Base-by-base conservation (phyloP, 768 basidiomycete species). In the Amanita pseudoporphyria region DNA sequence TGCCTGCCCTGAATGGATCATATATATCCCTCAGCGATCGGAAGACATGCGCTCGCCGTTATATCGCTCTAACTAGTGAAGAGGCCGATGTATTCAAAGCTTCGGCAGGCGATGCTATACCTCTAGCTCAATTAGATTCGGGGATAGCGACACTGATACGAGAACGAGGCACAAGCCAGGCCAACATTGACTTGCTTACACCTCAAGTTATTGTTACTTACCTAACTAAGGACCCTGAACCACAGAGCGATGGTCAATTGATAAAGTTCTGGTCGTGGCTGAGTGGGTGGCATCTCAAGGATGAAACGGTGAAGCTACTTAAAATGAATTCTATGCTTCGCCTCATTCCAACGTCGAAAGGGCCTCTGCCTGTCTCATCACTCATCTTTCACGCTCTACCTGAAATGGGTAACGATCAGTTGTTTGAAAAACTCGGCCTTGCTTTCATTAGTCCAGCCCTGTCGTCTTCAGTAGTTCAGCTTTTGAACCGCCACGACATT, bases 211-310 rank as follows among this genome's bases (percentile, higher is more conserved):
- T 68, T 22, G 41, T 66, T 5, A 26, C 54, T 5, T 52, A 60
- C 10, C 59, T 60, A 1, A 47, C 52, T n/a, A 45, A 44, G 19
- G 49, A 48, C 22, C 52, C 53, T 6, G 53, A 60, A 32, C 51
- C 54, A 6, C 44, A 31, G 5, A 43, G 53, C 9, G 49, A 69
- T 14, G 37, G 49, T 4, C 74, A 71, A 70, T 49, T 74, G n/a
- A 56, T 62, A 1, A 43, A 47, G 1, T 76, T 76, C 52, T 78
- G 75, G 76, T 36, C 45, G 3, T 77, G 74, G 75, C 44, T 71
- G 39, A 56, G 52, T 3, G 51, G 32, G 0, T 71, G 63, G 59
- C 16, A 41, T 0, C 49, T 41, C 10, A 55, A 52, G n/a, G 10
- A 26, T 14, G 21, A 41, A 24, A 14, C 32, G 21, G 24, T 50